Base-by-base conservation (phyloP, 805 yeast genomes). In the Saturnispora sanitii region DNA sequence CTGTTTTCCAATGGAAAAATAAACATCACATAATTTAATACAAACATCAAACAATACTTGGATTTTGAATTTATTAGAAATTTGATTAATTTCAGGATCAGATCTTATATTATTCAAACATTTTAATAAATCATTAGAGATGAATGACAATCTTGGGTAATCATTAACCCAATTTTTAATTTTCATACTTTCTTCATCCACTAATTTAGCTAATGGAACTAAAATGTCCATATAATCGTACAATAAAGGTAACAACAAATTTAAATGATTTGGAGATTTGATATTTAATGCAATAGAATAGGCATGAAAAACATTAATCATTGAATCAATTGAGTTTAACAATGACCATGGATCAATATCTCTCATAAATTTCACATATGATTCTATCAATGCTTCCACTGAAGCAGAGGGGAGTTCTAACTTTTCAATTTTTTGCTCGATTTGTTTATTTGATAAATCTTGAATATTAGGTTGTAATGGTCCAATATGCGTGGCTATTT, bases 321-420 rank as follows among this genome's bases (percentile, higher is more conserved):
- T 63, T 33, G 75, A 56, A 53, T 77, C 83, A 45, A 75, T 75
- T 1, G 79, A 73, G 28, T 67, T 67, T 4, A 75, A 50, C 1
- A 64, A 42, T 1, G 82, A 75, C 72, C 73, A 66, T 0, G 82
- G 78, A 47, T 77, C 70, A 35, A 77, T 46, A 49, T 74, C 75
- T 40, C 72, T 60, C 20, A 70, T 58, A 25, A 68, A 60, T 25
- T 55, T 50, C 11, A 77, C 50, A 48, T 71, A 77, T 16, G 67
- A 59, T 1, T 54, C 50, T 0, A 74, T 53, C 9, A 71, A 49
- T 8, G 59, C 60, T 37, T 68, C 71, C 48, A 77, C 72, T 0
- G 75, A 68, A 1, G 59, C 49, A 60, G 66, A 15, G 57, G 55
- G 28, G 53, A 64, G 9, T 50, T 47, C 35, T 42, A 35, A 40